Base-by-base conservation (phyloP, 164 flowering plant species). In the Houttuynia cordata region DNA sequence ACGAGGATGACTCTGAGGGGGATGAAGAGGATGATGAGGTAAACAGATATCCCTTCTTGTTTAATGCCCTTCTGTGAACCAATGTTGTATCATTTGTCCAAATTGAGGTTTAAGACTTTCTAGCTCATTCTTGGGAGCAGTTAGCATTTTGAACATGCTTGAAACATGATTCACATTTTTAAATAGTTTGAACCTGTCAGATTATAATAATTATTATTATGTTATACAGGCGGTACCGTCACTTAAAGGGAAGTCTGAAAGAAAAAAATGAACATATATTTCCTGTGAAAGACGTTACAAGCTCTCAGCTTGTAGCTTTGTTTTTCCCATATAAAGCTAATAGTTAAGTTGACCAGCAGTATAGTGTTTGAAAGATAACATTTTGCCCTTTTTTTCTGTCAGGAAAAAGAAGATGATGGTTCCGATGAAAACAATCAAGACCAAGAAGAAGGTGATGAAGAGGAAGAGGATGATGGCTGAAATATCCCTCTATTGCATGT, bases 1-100 rank as follows among this genome's bases (percentile, higher is more conserved):
- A 79, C 60, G 80, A 75, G 42, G 81, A 76, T 60, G 79, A 79
- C 54, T 61, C 64, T 63, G 76, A 75, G n/a, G 71, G 61, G 51
- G 78, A 74, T 14, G 76, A 68, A 57, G 62, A 65, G 37, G 70
- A 58, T 10, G 71, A 72, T 30, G 72, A 69, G 62, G 67, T 67
- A 20, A 56, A 58, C 21, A 6, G 23, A 56, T 18, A 21, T 52
- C 8, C 12, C 54, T 7, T 19, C 17, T 52, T 10, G 21, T n/a
- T n/a, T 1, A 52, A 52, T 21, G n/a, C 12, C 1, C 4, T 52
- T 52, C 54, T 8, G 9, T 52, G 9, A 18, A 21, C n/a, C n/a
- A 52, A 21, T 12, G 23, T 18, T 10, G 12, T 20, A 4, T 20
- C 24, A 53, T 19, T 53, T 20, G 9, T 23, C 12, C 0, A 23